These are phyloP conservation scores for Pyropia haitanensis DNA, from an alignment of 23 red algal species.

Conservation along the genomic window DNA sequence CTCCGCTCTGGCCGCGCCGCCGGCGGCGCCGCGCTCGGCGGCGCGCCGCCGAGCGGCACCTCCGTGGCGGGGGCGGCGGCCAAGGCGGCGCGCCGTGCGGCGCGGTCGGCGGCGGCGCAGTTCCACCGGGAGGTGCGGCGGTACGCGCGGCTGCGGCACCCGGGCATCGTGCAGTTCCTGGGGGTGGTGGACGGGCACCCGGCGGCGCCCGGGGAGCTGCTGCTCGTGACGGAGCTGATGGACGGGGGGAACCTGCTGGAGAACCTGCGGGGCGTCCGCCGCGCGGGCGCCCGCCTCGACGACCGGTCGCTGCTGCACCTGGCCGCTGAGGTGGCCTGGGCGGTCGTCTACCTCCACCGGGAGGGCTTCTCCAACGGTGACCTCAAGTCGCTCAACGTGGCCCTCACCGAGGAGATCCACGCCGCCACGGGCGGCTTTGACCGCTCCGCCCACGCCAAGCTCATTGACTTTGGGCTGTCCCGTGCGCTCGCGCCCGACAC, in stretches of 20 bases:
- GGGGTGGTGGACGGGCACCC: slow-evolving; percentile 22
- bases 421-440: background rate
- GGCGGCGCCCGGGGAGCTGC: slow-evolving; percentile 6
- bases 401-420: slow-evolving; percentile 18
- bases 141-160: slow-evolving; percentile 36
- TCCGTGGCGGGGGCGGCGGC: too few species aligned
- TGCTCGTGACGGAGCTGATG: slow-evolving; percentile 48
- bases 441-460: slow-evolving; percentile 10
- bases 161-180: slow-evolving; percentile 31
- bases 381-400: slow-evolving; percentile 48
- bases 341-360: slow-evolving; percentile 45
- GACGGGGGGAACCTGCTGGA: slow-evolving; percentile 64
- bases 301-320: slow-evolving; percentile 9
- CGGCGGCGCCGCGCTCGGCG: slow-evolving; percentile 16
- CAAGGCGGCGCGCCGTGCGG: too few species aligned
- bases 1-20: background rate
- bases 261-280: slow-evolving; percentile 15
- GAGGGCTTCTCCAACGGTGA: slow-evolving; percentile 35
- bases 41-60: background rate
- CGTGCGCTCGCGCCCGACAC: background rate
- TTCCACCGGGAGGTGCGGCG: slow-evolving; percentile 48
- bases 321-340: slow-evolving; percentile 16
- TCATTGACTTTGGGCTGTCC: slow-evolving; percentile 36
- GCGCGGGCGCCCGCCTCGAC: background rate
- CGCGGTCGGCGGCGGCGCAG: background rate